phyloP scores from a whole-genome alignment of 129 eudicot species.

The Chrysanthemum lavandulifolium region DNA sequence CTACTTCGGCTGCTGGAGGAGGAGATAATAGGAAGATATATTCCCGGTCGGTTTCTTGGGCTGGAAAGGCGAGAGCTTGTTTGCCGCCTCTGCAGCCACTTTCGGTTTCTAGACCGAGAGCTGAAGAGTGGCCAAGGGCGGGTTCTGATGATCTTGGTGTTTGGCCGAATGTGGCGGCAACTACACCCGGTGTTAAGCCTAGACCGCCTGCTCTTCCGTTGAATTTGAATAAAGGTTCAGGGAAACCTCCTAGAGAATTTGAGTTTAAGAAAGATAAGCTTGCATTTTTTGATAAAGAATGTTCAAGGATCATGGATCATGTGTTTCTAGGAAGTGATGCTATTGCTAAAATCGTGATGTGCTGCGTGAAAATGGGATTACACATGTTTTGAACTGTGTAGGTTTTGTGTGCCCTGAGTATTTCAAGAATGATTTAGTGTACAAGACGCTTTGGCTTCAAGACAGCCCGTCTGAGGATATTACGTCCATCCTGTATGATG shows the following conservation, averaged over 20 bases:
- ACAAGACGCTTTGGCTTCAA: conserved; percentile 92
- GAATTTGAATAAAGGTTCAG: conserved; percentile 22
- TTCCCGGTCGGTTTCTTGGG: conserved; percentile 82
- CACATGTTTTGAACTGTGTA: conserved; percentile 93
- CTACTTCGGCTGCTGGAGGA: not conserved
- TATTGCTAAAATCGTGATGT: conserved; percentile 76
- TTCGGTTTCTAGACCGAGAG: conserved; percentile 58
- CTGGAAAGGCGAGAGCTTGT: conserved; percentile 58
- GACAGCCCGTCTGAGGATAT: conserved; percentile 97
- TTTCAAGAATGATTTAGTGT: conserved; percentile 81
- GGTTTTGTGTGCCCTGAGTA: conserved; percentile 93
- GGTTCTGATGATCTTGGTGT: conserved; percentile 94
- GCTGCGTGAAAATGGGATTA: conserved; percentile 66
- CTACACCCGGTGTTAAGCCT: conserved; percentile 66
- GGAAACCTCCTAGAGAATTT: conserved; percentile 54
- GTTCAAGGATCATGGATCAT: conserved; percentile 75
- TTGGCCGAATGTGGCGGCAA: conserved; percentile 61
- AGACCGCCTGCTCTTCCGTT: conserved; percentile 36
- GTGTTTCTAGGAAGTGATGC: conserved; percentile 86
- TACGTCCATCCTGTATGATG: conserved; percentile 90
- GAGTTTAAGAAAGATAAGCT: conserved; percentile 78
- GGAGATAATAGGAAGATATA: conserved; percentile 46
- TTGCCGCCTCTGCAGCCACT: conserved; percentile 95
- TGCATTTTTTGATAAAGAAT: conserved; percentile 82
- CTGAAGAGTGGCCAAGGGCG: conserved; percentile 92